Percentiles rank a stretch among this genome's conserved stretches.
Evolutionary conservation across 768 basidiomycete species (phyloP).

Genomic region (Tulasnella sp.): DNA sequence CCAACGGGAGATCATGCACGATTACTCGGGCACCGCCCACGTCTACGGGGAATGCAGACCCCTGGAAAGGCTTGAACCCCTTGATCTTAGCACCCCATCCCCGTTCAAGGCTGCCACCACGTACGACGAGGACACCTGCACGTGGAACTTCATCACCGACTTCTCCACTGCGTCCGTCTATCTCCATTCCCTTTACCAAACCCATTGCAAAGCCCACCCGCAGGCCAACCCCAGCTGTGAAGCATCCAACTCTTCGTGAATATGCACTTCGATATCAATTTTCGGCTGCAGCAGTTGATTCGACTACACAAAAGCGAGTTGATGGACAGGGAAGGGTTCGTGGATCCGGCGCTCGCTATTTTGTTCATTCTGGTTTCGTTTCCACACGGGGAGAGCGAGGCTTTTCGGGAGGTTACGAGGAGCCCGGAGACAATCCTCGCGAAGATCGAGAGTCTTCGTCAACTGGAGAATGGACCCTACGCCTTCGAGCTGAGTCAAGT

Average conservation of each 20-base stretch:
- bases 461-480: neutral
- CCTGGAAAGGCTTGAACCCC: neutral
- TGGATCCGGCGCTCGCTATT: neutral
- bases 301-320: neutral
- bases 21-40: neutral
- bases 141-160: neutral
- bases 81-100: neutral
- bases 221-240: neutral
- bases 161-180: neutral
- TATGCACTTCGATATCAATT: neutral
- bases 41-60: neutral
- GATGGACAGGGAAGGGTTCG: neutral
- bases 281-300: neutral
- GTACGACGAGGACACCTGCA: neutral
- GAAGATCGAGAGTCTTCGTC: neutral
- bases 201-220: neutral
- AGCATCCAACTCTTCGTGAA: neutral
- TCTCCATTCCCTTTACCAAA: neutral
- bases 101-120: neutral
- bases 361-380: neutral
- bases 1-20: neutral
- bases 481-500: conserved; percentile 49
- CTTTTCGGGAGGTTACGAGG: neutral
- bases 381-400: neutral
- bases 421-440: neutral